Base-by-base conservation (phyloP, 2,329 filamentous ascomycete species). In the Alternaria consortialis region DNA sequence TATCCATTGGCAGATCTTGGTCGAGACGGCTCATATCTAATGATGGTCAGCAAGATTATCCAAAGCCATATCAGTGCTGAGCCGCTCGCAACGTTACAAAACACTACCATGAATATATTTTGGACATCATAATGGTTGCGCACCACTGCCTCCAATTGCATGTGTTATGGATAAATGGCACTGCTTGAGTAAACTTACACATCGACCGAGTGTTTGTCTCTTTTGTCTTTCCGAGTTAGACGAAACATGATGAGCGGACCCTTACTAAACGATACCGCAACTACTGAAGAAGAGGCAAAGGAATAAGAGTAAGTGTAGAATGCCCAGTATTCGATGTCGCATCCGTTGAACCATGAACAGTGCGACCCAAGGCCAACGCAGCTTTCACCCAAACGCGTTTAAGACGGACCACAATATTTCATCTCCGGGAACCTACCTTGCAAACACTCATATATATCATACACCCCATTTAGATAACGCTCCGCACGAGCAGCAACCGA, bases 1-100 rank as follows among this genome's bases (percentile, higher is more conserved):
- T 42, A 12, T 20, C 53, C 43, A 34, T 34, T 43, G 29, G 51
- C 39, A 12, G 43, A 51, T 37, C 46, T 53, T 43, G 62, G 65
- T 42, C 53, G 65, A 17, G 62, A 47, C 17, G 39, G 48, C 42
- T 70, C 58, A 50, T 29, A 40, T 39, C 66, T 70, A 42, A 42
- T 8, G 7, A 31, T 20, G 1, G 32, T 63, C 43, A 63, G 39
- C 29, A 27, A 29, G 29, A 8, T 34, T 27, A 15, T 40, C 51
- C 15, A 20, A 47, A n/a, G n/a, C 4, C n/a, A 42, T 9, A 20
- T 12, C 17, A 50, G 13, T 25, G 11, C 20, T n/a, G 31, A 37
- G 3, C 31, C 2, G 34, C 46, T 20, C 13, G 31, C 20, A 37
- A n/a, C 6, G 32, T 50, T n/a, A 36, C 23, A 42, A 32, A 34